Evolutionary conservation across 306 rosid species (phyloP).

Genomic region (Malus asiatica): DNA sequence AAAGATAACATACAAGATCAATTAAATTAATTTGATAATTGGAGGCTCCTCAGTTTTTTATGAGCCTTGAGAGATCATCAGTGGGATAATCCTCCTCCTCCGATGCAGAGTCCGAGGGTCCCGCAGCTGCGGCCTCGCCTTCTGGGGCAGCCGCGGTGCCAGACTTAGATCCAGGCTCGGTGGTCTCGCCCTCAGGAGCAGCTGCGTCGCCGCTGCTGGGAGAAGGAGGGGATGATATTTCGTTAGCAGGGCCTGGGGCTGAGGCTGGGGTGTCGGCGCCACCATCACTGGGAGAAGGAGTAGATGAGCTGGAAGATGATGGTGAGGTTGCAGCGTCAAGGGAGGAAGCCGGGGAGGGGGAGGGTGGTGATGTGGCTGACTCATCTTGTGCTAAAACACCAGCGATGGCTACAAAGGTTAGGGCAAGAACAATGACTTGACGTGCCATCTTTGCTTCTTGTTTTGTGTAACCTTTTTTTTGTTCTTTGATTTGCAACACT

Average conservation of each 20-base stretch:
- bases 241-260: not conserved
- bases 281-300: not conserved
- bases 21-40: not conserved
- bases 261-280: slow-evolving; percentile 5
- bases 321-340: not conserved
- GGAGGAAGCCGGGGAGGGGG: slow-evolving; percentile 25
- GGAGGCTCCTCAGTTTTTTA: not conserved
- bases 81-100: slow-evolving; percentile 1
- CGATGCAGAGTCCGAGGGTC: not conserved
- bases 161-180: not conserved
- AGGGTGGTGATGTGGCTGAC: slow-evolving; percentile 8
- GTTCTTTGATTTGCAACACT: not conserved
- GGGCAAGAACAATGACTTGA: slow-evolving; percentile 17
- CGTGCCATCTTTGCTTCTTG: not conserved
- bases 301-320: not conserved
- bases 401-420: slow-evolving; percentile 33
- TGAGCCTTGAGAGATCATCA: slow-evolving; percentile 14
- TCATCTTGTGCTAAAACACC: slow-evolving; percentile 18
- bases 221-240: not conserved
- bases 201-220: not conserved
- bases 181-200: not conserved
- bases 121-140: not conserved
- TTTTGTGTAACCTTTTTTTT: not conserved
- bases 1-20: not conserved
- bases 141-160: not conserved